Conservation (phyloP, 805 yeast species). For the Myxozyma kluyveri region DNA sequence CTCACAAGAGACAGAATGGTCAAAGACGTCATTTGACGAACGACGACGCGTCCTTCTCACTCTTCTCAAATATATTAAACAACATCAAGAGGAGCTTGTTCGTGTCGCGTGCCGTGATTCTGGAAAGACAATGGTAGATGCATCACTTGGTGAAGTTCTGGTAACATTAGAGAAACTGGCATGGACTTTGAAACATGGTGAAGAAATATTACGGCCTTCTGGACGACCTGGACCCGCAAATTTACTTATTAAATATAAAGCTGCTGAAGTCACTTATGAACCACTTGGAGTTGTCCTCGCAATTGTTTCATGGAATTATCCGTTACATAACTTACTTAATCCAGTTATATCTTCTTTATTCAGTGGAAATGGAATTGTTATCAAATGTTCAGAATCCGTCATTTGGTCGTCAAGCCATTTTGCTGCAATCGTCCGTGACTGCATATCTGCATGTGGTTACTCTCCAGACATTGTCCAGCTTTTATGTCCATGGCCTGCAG, state of each 20-base stretch:
- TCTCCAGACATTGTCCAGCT: slow-evolving; percentile 83
- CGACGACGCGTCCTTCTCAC: slow-evolving; percentile 72
- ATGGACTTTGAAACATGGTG: slow-evolving; percentile 88
- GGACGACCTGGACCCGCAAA: slow-evolving; percentile 85
- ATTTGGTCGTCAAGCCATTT: slow-evolving; percentile 90
- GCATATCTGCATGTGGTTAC: slow-evolving; percentile 69
- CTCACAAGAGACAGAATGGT: slow-evolving; percentile 55
- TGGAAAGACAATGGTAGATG: slow-evolving; percentile 94
- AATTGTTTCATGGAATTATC: slow-evolving; percentile 95
- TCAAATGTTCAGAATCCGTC: slow-evolving; percentile 94
- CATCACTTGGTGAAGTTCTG: slow-evolving; percentile 73
- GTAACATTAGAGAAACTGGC: slow-evolving; percentile 89
- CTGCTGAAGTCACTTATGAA: slow-evolving; percentile 90
- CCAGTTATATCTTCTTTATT: slow-evolving; percentile 86
- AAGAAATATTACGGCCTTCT: slow-evolving; percentile 62
- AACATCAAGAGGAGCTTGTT: slow-evolving; percentile 82
- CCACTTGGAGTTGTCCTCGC: slow-evolving; percentile 90
- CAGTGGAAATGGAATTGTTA: slow-evolving; percentile 86
- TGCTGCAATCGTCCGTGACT: slow-evolving; percentile 64
- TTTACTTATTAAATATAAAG: slow-evolving; percentile 75
- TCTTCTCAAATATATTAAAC: slow-evolving; percentile 65
- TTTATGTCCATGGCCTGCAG: slow-evolving; percentile 83
- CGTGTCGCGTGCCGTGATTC: slow-evolving; percentile 94
- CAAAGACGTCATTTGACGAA: slow-evolving; percentile 54
- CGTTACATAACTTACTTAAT: slow-evolving; percentile 87